These are phyloP conservation scores for Umbellularia californica DNA, from an alignment of 164 flowering plant genomes.

Conservation along the genomic window DNA sequence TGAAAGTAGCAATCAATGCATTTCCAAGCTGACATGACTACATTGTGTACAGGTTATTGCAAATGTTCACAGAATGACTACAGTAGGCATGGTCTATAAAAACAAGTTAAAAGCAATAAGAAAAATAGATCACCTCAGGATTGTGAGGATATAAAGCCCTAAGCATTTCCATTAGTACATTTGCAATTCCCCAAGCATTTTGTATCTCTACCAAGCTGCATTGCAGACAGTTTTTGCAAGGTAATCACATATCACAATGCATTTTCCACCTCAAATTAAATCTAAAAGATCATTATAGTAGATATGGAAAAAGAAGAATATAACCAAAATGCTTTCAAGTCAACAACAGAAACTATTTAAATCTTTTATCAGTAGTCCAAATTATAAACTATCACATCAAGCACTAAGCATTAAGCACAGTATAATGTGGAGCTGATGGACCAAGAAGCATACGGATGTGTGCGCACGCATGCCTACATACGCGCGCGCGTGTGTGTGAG, in stretches of 20 bases:
- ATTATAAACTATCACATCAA: not conserved
- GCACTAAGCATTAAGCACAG: not conserved
- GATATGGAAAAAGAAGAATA: not conserved
- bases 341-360: not conserved
- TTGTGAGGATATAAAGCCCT: slow-evolving; percentile 72
- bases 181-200: slow-evolving; percentile 73
- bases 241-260: not conserved
- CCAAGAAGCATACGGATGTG: too few relatives aligned
- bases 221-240: not conserved
- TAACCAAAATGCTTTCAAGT: not conserved
- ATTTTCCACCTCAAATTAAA: not conserved
- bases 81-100: not conserved
- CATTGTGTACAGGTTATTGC: not conserved
- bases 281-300: not conserved
- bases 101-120: not conserved
- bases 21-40: not conserved
- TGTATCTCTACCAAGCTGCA: slow-evolving; percentile 74
- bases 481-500: too few relatives aligned
- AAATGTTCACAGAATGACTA: not conserved
- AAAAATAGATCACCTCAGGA: slow-evolving; percentile 51
- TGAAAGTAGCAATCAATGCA: not conserved
- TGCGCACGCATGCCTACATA: too few relatives aligned
- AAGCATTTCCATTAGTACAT: slow-evolving; percentile 82
- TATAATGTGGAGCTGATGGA: too few relatives aligned
- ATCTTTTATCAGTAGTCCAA: too few relatives aligned